Percentiles rank a stretch among this genome's conserved stretches.
phyloP scores from a whole-genome alignment of 2,329 filamentous ascomycete species.

The Curvularia eragrostidis region DNA sequence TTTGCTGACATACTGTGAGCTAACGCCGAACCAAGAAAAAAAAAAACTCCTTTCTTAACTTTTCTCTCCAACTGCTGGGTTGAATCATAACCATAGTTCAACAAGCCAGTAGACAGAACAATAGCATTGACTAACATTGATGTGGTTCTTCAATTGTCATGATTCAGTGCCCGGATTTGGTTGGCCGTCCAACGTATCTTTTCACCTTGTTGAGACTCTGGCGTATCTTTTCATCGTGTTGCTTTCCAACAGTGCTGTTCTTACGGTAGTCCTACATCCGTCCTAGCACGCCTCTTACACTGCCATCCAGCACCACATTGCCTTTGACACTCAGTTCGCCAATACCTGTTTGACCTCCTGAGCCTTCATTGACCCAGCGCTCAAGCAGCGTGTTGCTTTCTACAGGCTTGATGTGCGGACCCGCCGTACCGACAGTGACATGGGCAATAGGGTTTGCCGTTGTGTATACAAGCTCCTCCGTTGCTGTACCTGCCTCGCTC shows the following conservation, averaged over 20 bases:
- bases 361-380: slow-evolving; percentile 72
- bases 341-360: slow-evolving; percentile 60
- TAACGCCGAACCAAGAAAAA: background rate
- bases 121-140: background rate
- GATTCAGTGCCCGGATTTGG: background rate
- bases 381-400: slow-evolving; percentile 88
- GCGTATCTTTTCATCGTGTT: background rate
- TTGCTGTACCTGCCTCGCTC: slow-evolving; percentile 31
- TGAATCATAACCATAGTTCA: background rate
- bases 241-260: background rate
- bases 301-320: slow-evolving; percentile 62
- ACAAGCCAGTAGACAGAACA: background rate
- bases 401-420: slow-evolving; percentile 79
- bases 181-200: background rate
- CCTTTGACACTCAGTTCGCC: slow-evolving; percentile 62
- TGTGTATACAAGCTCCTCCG: slow-evolving; percentile 60
- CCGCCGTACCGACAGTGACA: slow-evolving; percentile 85
- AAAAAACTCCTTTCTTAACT: background rate
- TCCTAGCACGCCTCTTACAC: slow-evolving; percentile 55
- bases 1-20: background rate
- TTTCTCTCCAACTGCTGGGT: background rate
- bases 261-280: slow-evolving; percentile 26
- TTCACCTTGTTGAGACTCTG: background rate
- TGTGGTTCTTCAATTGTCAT: background rate
- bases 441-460: slow-evolving; percentile 83